phyloP scores from a whole-genome alignment of 495 filamentous ascomycete genomes.

The Massariosphaeria phaeospora region DNA sequence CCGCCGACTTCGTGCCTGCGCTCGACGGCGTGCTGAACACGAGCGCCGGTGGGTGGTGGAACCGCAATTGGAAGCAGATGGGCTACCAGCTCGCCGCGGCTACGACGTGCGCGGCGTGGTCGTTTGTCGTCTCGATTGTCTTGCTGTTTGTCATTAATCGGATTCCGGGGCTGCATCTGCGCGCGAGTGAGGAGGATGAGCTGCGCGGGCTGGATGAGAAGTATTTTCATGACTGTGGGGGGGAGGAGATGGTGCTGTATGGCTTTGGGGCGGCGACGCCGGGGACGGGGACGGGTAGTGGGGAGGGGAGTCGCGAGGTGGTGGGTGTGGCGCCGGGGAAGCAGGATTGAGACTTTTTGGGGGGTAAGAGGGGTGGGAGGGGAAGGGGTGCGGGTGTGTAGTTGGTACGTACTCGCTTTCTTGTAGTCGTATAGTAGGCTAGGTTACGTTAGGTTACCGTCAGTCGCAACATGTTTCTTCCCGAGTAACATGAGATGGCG shows the following conservation, averaged over 20 bases:
- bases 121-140: constrained; percentile 24
- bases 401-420: too few species aligned
- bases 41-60: constrained; percentile 28
- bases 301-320: constrained; percentile 7
- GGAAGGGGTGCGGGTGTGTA: too few species aligned
- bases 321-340: constrained; percentile 1
- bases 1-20: constrained; percentile 22
- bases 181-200: constrained; percentile 35
- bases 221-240: constrained; percentile 26
- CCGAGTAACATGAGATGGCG: too few species aligned
- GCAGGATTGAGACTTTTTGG: constrained; percentile 5
- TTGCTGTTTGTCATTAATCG: constrained; percentile 32
- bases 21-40: constrained; percentile 23
- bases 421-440: too few species aligned
- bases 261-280: constrained; percentile 8
- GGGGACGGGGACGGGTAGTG: constrained; percentile 3
- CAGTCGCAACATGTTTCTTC: too few species aligned
- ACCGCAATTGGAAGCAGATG: constrained; percentile 33
- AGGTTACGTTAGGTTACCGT: too few species aligned
- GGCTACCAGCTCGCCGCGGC: constrained; percentile 33
- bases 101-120: constrained; percentile 27
- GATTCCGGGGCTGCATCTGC: constrained; percentile 32
- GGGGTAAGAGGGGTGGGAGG: neutral
- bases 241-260: constrained; percentile 3
- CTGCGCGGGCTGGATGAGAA: constrained; percentile 31